Evolutionary conservation across 495 filamentous ascomycete genomes (phyloP), one percentile per base, ranked within the genome.

Genomic region (Lineolata rhizophorae): DNA sequence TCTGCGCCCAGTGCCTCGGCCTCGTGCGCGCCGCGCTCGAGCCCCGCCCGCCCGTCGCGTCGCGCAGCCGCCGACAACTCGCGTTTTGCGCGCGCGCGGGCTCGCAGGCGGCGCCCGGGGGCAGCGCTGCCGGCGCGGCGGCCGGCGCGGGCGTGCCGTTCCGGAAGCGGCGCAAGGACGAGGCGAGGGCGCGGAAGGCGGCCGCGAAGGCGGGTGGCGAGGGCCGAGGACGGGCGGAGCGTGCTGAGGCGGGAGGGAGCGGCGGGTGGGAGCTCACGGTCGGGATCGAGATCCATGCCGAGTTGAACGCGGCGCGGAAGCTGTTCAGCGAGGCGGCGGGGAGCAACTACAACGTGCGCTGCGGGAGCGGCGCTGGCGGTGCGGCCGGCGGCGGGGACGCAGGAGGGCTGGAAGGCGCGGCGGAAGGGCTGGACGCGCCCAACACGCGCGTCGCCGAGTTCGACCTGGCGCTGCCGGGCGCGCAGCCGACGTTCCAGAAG

Each of bases 201-300:
- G 26, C 35, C 30, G 35, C 30, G 5, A 38, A 30, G 24, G 13
- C 6, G 21, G 15, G 15, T 29, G 32, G 37, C 22, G 3, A 13
- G 17, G 16, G n/a, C n/a, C n/a, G n/a, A n/a, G n/a, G n/a, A n/a
- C n/a, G 18, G 26, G 27, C 13, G 37, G 27, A 19, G 29, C 20
- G 8, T 10, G n/a, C 5, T 21, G 17, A 14, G 8, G 31, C 40
- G 21, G 18, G 30, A 15, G 11, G 31, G 29, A 30, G 39, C 15
- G 46, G 55, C 22, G 53, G 56, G 36, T 97, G 84, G 85, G 76
- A 87, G 40, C 58, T 95, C 44, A 93, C 85, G 0, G 81, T 92
- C 10, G 87, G 87, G 28, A 77, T 99, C 43, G 87, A 99, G 54
- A 83, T 99, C 43, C 90, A 99, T 50, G 87, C 90, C 8, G 85